phyloP scores from a whole-genome alignment of 257 asterid species.

The Jaltomata sinuosa region DNA sequence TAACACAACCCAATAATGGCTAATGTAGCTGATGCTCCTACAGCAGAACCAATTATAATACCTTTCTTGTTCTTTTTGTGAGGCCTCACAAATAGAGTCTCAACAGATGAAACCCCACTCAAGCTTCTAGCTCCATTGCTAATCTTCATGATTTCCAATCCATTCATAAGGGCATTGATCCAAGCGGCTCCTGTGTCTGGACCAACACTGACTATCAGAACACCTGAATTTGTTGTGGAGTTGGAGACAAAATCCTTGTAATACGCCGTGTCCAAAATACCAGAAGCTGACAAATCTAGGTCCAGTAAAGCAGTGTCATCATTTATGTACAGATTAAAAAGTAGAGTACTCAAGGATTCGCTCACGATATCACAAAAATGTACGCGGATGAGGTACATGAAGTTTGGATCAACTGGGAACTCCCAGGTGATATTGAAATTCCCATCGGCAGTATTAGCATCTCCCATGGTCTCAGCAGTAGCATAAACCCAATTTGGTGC shows the following conservation, averaged over 20 bases:
- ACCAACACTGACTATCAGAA: conserved; percentile 53
- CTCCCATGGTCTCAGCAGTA: conserved; percentile 74
- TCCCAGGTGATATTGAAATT: conserved; percentile 81
- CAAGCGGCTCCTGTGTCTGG: conserved; percentile 37
- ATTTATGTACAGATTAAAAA: conserved; percentile 48
- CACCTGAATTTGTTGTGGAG: conserved; percentile 22
- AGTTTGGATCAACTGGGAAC: conserved; percentile 46
- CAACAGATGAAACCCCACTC: conserved; percentile 43
- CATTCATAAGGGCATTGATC: conserved; percentile 56
- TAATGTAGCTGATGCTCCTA: conserved; percentile 29
- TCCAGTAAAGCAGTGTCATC: conserved; percentile 38
- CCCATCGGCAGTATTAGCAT: conserved; percentile 40
- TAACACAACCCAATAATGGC: conserved; percentile 39
- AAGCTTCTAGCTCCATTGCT: conserved; percentile 65
- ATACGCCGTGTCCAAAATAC: conserved; percentile 44
- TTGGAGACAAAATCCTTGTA: conserved; percentile 43
- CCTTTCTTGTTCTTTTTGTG: conserved; percentile 27
- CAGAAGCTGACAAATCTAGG: conserved; percentile 48
- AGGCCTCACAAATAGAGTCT: conserved; percentile 25
- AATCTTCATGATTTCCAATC: conserved; percentile 64
- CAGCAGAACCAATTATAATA: conserved; percentile 31
- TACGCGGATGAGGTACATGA: conserved; percentile 44
- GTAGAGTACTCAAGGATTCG: conserved; percentile 39
- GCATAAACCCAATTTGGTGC: conserved; percentile 66
- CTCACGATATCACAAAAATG: conserved; percentile 83